A percentile compares a stretch with the other conserved stretches of the same genome.
phyloP scores from a whole-genome alignment of 2,329 filamentous ascomycete genomes.

The Colletotrichum tabaci region DNA sequence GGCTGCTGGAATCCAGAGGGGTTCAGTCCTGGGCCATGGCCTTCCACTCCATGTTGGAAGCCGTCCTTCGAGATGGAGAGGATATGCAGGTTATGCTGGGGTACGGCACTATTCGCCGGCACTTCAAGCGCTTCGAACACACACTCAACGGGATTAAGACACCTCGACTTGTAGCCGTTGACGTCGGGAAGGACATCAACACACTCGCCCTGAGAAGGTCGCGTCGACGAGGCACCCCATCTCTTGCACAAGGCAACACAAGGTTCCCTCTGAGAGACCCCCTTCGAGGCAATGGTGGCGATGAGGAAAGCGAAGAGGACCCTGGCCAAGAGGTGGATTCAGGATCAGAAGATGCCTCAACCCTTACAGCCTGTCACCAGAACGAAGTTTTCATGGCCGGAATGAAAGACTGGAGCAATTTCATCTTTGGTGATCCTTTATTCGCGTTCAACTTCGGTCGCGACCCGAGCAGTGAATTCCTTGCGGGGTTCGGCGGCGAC shows the following conservation, averaged over 20 bases:
- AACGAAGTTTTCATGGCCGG: conserved; percentile 26
- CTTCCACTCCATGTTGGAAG: conserved; percentile 71
- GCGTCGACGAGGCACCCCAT: background rate
- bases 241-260: background rate
- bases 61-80: conserved; percentile 71
- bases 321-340: conserved; percentile 17
- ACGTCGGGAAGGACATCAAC: conserved; percentile 66
- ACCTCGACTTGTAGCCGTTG: conserved; percentile 68
- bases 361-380: background rate
- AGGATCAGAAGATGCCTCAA: conserved; percentile 25
- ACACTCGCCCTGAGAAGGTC: conserved; percentile 57
- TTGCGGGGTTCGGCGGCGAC: conserved; percentile 61
- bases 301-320: conserved; percentile 19
- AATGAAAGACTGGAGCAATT: conserved; percentile 71
- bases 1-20: conserved; percentile 36
- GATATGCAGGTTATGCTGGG: conserved; percentile 71
- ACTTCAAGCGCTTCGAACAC: conserved; percentile 65
- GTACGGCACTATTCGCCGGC: conserved; percentile 68
- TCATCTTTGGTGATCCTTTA: conserved; percentile 73
- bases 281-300: conserved; percentile 17
- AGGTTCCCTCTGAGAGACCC: conserved; percentile 9
- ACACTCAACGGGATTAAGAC: conserved; percentile 66
- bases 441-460: conserved; percentile 66
- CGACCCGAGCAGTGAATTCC: conserved; percentile 59
- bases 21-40: conserved; percentile 67